phyloP scores from a whole-genome alignment of 176 grass and related monocot species.

The Elymus sibiricus region DNA sequence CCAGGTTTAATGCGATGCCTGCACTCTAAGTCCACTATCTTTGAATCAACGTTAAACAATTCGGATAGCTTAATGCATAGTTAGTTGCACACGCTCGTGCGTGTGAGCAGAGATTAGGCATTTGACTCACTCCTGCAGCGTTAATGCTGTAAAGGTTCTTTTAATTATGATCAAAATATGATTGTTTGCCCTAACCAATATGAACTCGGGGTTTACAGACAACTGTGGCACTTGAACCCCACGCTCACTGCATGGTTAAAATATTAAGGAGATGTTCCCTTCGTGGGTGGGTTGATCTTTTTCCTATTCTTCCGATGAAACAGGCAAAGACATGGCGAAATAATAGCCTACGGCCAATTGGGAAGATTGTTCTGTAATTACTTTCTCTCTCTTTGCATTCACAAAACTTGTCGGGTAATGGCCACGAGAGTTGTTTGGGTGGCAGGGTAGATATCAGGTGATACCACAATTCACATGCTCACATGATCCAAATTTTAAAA shows the following conservation, averaged over 20 bases:
- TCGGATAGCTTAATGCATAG: constrained; percentile 28
- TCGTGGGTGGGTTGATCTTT: constrained; percentile 42
- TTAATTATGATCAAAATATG: constrained; percentile 31
- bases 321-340: constrained; percentile 11
- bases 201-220: neutral
- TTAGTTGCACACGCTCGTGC: constrained; percentile 41
- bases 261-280: constrained; percentile 48
- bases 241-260: constrained; percentile 22
- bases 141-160: constrained; percentile 39
- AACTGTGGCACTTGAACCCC: constrained; percentile 20
- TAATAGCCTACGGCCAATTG: neutral
- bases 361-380: neutral
- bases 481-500: too few relatives aligned
- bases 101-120: constrained; percentile 27
- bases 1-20: constrained; percentile 45
- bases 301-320: constrained; percentile 36
- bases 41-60: constrained; percentile 31
- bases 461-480: too few relatives aligned
- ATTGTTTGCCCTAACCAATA: constrained; percentile 28
- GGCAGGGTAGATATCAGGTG: too few relatives aligned
- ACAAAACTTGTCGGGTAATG: neutral
- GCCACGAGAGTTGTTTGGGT: neutral
- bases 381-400: neutral
- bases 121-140: constrained; percentile 31
- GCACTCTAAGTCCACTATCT: constrained; percentile 50